These are phyloP conservation scores for Dactylonectria estremocensis DNA, from an alignment of 2,329 filamentous ascomycete genomes.

Conservation along the genomic window DNA sequence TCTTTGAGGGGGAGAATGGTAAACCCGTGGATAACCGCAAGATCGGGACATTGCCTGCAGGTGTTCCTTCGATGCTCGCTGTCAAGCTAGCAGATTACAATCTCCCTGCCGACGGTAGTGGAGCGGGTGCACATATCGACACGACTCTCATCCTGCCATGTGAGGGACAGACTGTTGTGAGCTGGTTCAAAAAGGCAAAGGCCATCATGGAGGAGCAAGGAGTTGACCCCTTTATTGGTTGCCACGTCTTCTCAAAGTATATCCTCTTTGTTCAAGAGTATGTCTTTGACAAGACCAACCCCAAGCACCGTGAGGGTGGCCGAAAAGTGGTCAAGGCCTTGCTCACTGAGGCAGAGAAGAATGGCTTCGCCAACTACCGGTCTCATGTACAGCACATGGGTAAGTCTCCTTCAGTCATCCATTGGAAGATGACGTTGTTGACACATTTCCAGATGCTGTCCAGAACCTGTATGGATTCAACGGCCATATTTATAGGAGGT, in stretches of 20 bases:
- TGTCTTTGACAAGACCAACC: slow-evolving; percentile 27
- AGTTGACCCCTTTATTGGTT: slow-evolving; percentile 26
- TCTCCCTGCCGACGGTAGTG: neutral
- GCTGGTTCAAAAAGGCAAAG: slow-evolving; percentile 11
- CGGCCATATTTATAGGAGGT: slow-evolving; percentile 8
- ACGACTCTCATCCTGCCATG: slow-evolving; percentile 10
- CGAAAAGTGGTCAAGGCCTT: slow-evolving; percentile 6
- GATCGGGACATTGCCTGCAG: slow-evolving; percentile 5
- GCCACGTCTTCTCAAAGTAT: slow-evolving; percentile 27
- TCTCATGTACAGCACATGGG: slow-evolving; percentile 18
- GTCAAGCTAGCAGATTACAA: slow-evolving; percentile 6
- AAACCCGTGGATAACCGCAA: slow-evolving; percentile 5
- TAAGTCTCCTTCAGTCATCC: slow-evolving; percentile 7
- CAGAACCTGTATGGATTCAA: slow-evolving; percentile 13
- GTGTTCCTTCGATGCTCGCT: slow-evolving; percentile 13
- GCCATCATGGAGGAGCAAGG: slow-evolving; percentile 22
- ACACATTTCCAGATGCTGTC: slow-evolving; percentile 2
- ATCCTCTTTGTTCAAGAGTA: slow-evolving; percentile 28
- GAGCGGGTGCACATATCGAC: slow-evolving; percentile 11
- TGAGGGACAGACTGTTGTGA: slow-evolving; percentile 3
- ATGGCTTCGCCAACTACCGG: slow-evolving; percentile 11
- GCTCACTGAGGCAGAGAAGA: slow-evolving; percentile 6
- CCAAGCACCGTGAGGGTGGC: slow-evolving; percentile 9
- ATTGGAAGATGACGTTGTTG: neutral
- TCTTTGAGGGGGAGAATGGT: slow-evolving; percentile 7